These are phyloP conservation scores for Phaffia australis DNA, from an alignment of 768 basidiomycete genomes.

Conservation along the genomic window DNA sequence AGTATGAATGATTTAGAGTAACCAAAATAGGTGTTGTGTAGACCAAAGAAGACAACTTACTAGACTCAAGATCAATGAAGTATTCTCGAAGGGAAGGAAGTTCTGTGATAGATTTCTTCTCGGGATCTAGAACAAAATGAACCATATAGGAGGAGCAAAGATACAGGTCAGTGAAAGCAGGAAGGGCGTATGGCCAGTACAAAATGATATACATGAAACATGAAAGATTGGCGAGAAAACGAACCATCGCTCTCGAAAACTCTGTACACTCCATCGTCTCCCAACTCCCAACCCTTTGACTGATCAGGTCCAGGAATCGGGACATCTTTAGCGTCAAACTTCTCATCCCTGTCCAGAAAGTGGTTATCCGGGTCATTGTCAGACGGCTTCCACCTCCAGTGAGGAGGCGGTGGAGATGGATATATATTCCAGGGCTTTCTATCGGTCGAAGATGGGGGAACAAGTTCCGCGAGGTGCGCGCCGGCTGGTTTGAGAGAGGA, in stretches of 20 bases:
- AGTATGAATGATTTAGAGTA: too few relatives aligned
- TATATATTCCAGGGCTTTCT: slow-evolving; percentile 72
- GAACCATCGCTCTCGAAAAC: slow-evolving; percentile 46
- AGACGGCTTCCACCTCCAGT: slow-evolving; percentile 69
- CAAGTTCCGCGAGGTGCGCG: slow-evolving; percentile 13
- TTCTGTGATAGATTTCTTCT: slow-evolving; percentile 53
- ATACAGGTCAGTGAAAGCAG: too few relatives aligned
- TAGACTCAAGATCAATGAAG: slow-evolving; percentile 86
- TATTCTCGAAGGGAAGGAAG: slow-evolving; percentile 85
- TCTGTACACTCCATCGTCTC: slow-evolving; percentile 83
- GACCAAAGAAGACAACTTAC: background rate
- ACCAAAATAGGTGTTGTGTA: too few relatives aligned
- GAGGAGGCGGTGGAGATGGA: slow-evolving; percentile 83
- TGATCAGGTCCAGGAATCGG: slow-evolving; percentile 56
- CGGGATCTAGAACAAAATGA: background rate
- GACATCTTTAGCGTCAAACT: slow-evolving; percentile 48
- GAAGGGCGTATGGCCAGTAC: background rate
- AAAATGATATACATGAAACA: background rate
- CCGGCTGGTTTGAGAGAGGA: slow-evolving; percentile 13
- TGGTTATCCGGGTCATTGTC: slow-evolving; percentile 26
- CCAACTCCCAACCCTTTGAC: slow-evolving; percentile 52
- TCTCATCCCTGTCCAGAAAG: slow-evolving; percentile 27
- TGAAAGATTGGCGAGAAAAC: background rate
- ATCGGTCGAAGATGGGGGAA: background rate
- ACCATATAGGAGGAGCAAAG: background rate